Evolutionary conservation across 257 asterid species (phyloP).

Genomic region (Solanum commersonii): DNA sequence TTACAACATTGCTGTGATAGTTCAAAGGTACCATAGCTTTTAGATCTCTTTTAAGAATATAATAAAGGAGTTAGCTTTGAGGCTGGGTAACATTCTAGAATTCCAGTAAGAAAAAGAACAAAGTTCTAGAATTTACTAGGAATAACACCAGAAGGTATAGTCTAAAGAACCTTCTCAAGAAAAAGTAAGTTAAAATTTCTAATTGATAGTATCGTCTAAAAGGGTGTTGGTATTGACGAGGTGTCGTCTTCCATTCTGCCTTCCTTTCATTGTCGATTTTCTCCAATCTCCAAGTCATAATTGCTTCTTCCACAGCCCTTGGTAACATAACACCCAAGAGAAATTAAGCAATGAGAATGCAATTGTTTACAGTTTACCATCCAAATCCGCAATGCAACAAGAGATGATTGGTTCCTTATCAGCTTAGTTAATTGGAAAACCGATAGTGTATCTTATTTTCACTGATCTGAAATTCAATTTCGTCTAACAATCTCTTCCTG

Average conservation of each 20-base stretch:
- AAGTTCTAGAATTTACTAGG: background rate
- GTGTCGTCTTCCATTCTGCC: background rate
- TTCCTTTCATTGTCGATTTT: background rate
- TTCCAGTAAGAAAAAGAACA: background rate
- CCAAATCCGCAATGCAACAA: background rate
- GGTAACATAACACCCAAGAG: background rate
- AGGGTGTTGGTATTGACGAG: background rate
- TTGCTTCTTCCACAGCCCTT: background rate
- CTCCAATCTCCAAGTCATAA: background rate
- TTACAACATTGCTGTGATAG: background rate
- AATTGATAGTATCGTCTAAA: too few relatives aligned
- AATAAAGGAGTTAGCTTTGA: background rate
- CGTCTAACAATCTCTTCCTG: background rate
- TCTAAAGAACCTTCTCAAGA: background rate
- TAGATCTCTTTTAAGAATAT: background rate
- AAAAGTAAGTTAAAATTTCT: background rate
- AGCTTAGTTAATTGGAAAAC: background rate
- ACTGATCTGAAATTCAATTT: background rate
- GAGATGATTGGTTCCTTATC: background rate
- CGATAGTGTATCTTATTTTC: background rate
- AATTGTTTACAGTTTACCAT: background rate
- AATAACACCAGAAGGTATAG: background rate
- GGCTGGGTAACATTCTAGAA: background rate
- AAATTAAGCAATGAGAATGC: background rate
- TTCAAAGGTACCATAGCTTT: background rate